Base-by-base conservation (phyloP, 2,329 filamentous ascomycete genomes). In the Microascus cirrosus region DNA sequence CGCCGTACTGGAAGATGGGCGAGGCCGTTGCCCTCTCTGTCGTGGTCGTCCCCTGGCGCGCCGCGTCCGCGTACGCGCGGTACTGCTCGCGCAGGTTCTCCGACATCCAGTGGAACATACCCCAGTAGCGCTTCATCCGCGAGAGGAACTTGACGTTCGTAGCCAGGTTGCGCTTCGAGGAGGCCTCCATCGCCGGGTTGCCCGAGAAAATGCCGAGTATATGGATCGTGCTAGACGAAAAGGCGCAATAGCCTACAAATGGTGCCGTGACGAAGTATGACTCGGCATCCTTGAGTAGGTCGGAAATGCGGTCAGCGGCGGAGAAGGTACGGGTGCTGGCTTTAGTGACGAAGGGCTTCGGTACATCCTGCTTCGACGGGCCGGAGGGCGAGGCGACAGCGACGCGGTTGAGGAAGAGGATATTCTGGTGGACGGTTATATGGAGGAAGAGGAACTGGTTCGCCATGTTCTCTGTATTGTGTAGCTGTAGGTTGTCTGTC, bases 61-160 rank as follows among this genome's bases (percentile, higher is more conserved):
- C 84, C n/a, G 87, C 86, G 69, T 96, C 91, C 18, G 91, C 86
- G 64, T 91, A 93, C 54, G 85, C 83, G 56, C 88, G 84, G 68
- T 96, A 99, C 61, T 95, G 84, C 58, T 93, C 88, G 60, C 94
- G 91, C 39, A 96, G 79, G 65, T 93, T 94, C 68, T 97, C 92
- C 1, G 90, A 87, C 81, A 97, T 92, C 74, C 91, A 96, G 68
- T 96, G 90, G 68, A 97, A 96, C 87, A 96, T 95, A 60, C 93
- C 94, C 94, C 94, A 99, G 66, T 94, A 92, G 60, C 89, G 89
- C 76, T 96, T 96, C 89, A 97, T 95, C 71, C 90, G 94, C 58
- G 87, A 87, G 52, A 99, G 74, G 65, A 94, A 97, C 66, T 87
- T 89, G 65, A 97, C 87, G 63, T 96, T 97, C 62, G 86, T 89